Evolutionary conservation across 768 basidiomycete species (phyloP).

Genomic region (Kwoniella mangroviensis): DNA sequence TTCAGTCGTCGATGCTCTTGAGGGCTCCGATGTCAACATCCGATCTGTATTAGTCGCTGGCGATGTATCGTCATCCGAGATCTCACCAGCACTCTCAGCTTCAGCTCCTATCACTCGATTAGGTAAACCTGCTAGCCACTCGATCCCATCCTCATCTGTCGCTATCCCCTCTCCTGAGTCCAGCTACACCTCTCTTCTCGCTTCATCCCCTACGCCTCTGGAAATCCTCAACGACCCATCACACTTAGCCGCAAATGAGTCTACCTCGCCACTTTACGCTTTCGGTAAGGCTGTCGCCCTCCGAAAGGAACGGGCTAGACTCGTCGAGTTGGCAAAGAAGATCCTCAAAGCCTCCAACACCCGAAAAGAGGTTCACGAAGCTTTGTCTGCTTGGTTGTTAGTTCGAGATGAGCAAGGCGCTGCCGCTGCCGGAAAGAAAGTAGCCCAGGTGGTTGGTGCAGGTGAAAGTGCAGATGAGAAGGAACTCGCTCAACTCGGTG

Average conservation of each 20-base stretch:
- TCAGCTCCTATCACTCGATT: constrained; percentile 60
- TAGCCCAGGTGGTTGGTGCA: constrained; percentile 64
- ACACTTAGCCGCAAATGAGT: constrained; percentile 70
- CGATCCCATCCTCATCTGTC: constrained; percentile 42
- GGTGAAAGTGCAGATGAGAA: constrained; percentile 60
- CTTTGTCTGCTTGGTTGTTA: constrained; percentile 77
- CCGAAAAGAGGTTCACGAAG: constrained; percentile 67
- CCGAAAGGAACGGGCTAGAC: constrained; percentile 72
- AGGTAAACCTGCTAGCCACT: constrained; percentile 33
- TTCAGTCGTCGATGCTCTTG: constrained; percentile 60
- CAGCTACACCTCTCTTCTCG: constrained; percentile 86
- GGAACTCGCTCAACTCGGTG: constrained; percentile 65
- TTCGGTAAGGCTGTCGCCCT: constrained; percentile 87
- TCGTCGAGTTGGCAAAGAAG: constrained; percentile 69
- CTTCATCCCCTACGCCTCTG: constrained; percentile 71
- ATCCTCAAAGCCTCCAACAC: constrained; percentile 64
- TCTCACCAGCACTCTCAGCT: constrained; percentile 49
- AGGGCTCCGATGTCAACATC: constrained; percentile 56
- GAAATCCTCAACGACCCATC: constrained; percentile 84
- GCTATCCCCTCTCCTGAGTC: constrained; percentile 83
- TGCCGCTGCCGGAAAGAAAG: constrained; percentile 66
- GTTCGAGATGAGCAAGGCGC: constrained; percentile 68
- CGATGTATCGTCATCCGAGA: constrained; percentile 55
- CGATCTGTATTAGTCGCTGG: constrained; percentile 52
- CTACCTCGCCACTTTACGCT: constrained; percentile 93